Evolutionary conservation across 169 alveolate species (phyloP).

Genomic region (Eimeria zaria): DNA sequence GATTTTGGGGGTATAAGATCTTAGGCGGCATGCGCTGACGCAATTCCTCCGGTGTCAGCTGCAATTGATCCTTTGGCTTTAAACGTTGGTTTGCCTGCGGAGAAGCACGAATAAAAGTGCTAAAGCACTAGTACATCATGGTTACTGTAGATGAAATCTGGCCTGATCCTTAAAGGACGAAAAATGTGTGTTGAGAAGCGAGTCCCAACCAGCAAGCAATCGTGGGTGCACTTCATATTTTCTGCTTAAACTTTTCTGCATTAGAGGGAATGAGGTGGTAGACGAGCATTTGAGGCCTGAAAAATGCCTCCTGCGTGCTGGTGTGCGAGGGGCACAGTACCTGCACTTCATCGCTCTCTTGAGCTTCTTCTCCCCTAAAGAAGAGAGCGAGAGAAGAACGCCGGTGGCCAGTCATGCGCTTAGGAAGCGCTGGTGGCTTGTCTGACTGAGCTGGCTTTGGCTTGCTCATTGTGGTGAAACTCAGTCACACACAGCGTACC

Average conservation of each 20-base stretch:
- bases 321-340: neutral
- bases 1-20: slow-evolving; percentile 91
- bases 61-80: slow-evolving; percentile 84
- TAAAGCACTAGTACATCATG: neutral
- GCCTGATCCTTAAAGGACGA: neutral
- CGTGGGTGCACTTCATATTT: neutral
- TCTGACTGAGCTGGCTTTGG: slow-evolving; percentile 37
- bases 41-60: slow-evolving; percentile 87
- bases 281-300: neutral
- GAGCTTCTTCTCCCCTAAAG: slow-evolving; percentile 67
- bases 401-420: slow-evolving; percentile 56
- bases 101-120: neutral
- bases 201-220: neutral
- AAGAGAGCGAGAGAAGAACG: slow-evolving; percentile 48
- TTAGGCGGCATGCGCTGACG: slow-evolving; percentile 91
- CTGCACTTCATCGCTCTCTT: slow-evolving; percentile 63
- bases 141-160: neutral
- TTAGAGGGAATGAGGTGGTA: too few species aligned
- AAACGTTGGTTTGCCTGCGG: slow-evolving; percentile 78
- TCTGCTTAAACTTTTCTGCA: too few species aligned
- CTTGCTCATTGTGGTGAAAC: slow-evolving; percentile 57
- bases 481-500: neutral
- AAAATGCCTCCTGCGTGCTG: neutral
- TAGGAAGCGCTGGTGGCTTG: slow-evolving; percentile 45
- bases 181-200: neutral